Evolutionary conservation across 2,329 filamentous ascomycete species (phyloP).

Genomic region (Tolypocladium sp.): DNA sequence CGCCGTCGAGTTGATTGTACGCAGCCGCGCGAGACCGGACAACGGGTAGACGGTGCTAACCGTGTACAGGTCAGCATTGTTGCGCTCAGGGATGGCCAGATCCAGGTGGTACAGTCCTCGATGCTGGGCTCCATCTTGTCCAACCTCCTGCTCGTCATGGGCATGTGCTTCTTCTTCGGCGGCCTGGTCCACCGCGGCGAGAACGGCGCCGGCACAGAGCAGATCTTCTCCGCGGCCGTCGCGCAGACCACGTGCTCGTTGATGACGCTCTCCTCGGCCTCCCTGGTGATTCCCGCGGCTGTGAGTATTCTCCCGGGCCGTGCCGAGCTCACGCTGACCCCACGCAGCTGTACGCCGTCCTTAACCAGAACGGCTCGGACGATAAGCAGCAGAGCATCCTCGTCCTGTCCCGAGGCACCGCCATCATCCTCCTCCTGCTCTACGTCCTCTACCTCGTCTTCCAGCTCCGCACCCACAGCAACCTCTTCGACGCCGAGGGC

Average conservation of each 20-base stretch:
- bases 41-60: slow-evolving; percentile 1
- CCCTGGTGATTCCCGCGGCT: slow-evolving; percentile 69
- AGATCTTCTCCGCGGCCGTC: slow-evolving; percentile 65
- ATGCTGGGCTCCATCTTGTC: slow-evolving; percentile 96
- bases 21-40: slow-evolving; percentile 11
- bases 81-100: slow-evolving; percentile 74
- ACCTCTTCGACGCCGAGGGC: slow-evolving; percentile 56
- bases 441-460: slow-evolving; percentile 73
- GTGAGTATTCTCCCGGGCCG: slow-evolving; percentile 20
- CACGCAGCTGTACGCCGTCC: slow-evolving; percentile 53
- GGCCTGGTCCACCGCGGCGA: slow-evolving; percentile 53
- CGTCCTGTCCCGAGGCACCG: slow-evolving; percentile 64
- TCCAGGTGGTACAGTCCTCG: slow-evolving; percentile 92
- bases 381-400: slow-evolving; percentile 49
- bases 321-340: background rate
- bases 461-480: slow-evolving; percentile 66
- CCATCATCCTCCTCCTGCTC: slow-evolving; percentile 64
- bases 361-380: slow-evolving; percentile 34
- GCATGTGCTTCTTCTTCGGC: slow-evolving; percentile 71
- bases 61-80: slow-evolving; percentile 75
- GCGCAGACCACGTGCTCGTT: slow-evolving; percentile 69
- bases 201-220: slow-evolving; percentile 53
- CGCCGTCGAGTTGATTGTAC: slow-evolving; percentile 68
- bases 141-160: slow-evolving; percentile 81
- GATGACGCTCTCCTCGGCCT: slow-evolving; percentile 68